These are phyloP conservation scores for Fragaria ananassa DNA, from an alignment of 306 rosid species.

Conservation along the genomic window DNA sequence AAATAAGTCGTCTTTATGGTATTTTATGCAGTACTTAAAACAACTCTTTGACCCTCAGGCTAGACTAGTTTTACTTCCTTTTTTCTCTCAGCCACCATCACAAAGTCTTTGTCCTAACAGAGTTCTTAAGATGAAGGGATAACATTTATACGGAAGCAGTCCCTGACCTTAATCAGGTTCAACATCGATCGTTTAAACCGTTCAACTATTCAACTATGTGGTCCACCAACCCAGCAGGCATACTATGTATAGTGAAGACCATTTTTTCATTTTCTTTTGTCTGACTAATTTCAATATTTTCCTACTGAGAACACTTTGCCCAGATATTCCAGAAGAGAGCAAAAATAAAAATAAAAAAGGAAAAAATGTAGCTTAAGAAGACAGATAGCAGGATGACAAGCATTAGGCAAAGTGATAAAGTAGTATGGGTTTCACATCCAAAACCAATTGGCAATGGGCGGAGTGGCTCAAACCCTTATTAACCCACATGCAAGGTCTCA, in stretches of 20 bases:
- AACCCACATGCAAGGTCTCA: too few species aligned
- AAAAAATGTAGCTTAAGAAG: background rate
- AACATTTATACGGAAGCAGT: background rate
- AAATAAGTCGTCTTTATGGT: background rate
- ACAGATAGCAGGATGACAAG: background rate
- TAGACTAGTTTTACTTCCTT: background rate
- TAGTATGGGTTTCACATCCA: too few species aligned
- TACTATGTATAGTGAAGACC: background rate
- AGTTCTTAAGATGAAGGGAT: background rate
- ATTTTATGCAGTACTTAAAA: constrained; percentile 2
- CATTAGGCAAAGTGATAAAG: background rate
- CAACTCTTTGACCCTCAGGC: background rate
- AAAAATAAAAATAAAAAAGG: background rate
- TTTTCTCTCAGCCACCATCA: background rate
- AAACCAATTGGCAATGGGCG: too few species aligned
- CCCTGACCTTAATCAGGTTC: background rate
- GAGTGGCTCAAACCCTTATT: too few species aligned
- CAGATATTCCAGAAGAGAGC: background rate
- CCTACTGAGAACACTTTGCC: background rate
- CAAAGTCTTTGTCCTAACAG: background rate
- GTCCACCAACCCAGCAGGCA: background rate
- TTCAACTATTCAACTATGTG: background rate
- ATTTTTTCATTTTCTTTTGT: background rate
- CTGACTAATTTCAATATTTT: background rate
- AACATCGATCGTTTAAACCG: background rate